These are phyloP conservation scores for Russula olivacea DNA, from an alignment of 768 basidiomycete genomes.

Conservation along the genomic window DNA sequence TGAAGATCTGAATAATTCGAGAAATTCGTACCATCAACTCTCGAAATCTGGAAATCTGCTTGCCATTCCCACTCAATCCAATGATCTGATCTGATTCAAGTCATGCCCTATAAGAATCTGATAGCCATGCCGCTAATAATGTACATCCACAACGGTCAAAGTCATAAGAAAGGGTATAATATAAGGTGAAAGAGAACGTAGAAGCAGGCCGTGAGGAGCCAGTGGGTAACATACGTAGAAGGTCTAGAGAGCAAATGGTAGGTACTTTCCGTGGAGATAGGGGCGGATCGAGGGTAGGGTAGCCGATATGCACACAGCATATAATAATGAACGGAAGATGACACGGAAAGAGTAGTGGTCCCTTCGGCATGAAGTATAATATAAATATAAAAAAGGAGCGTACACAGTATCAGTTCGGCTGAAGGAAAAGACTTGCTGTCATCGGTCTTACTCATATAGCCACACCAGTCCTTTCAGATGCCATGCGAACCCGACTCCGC, in stretches of 20 bases:
- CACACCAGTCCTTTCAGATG: neutral
- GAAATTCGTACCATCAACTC: neutral
- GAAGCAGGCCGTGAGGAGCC: slow-evolving; percentile 4
- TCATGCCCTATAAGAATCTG: neutral
- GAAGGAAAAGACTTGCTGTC: neutral
- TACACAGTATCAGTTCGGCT: slow-evolving; percentile 3
- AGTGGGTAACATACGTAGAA: neutral
- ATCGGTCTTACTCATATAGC: neutral
- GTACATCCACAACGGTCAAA: slow-evolving; percentile 19
- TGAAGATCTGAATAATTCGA: neutral
- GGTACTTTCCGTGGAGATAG: neutral
- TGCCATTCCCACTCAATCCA: neutral
- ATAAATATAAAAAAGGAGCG: slow-evolving; percentile 8
- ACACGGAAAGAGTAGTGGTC: slow-evolving; percentile 6
- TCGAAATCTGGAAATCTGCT: no score
- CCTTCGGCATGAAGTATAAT: neutral
- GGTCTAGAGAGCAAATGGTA: slow-evolving; percentile 1
- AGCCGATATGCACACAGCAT: slow-evolving; percentile 19
- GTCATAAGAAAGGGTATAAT: slow-evolving; percentile 11
- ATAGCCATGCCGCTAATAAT: slow-evolving; percentile 15
- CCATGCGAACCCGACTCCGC: slow-evolving; percentile 20
- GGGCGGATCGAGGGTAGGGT: neutral
- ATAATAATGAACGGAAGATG: slow-evolving; percentile 14
- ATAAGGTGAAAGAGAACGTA: slow-evolving; percentile 4
- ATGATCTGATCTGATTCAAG: slow-evolving; percentile 5